Evolutionary conservation across 495 filamentous ascomycete species (phyloP), one percentile per base, ranked within the genome.

Genomic region (Trichoderma gamsii): DNA sequence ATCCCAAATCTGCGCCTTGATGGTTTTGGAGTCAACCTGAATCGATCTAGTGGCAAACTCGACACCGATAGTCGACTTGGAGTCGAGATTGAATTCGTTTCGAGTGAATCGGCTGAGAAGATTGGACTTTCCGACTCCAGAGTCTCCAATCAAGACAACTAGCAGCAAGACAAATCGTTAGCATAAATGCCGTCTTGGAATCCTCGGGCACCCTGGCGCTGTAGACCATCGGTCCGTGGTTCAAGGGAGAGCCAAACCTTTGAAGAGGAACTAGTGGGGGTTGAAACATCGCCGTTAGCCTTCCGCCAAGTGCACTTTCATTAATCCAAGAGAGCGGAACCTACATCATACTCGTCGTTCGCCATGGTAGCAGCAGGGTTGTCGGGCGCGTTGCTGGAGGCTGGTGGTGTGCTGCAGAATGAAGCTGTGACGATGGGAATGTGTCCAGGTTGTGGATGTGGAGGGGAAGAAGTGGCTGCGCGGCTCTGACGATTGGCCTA

Each of bases 1-100:
- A 84, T 99, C 96, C 96, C 96, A 99, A 77, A 99, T 99, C 84
- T 99, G 95, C 74, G 95, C 95, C 85, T 99, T 99, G 89, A 99
- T 99, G 72, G 95, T 99, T 86, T 99, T 99, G 73, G 90, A 88
- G 81, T 99, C 96, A 75, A 99, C 96, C 80, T 98, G 95, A 81
- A 99, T 98, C 70, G 92, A 97, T 67, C 95, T 90, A 69, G 95
- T 99, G 71, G 95, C 95, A 79, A 99, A 99, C 82, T 99, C 95
- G 73, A 99, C 95, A 75, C 95, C 95, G 84, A 99, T 99, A 71
- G 95, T 99, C 67, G 96, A 98, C 88, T 99, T 99, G 78, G 94
- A 97, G 81, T 99, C 95, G 69, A 98, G 86, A 83, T 97, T 98
- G 88, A 99, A 99, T 81, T 99, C 96, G 79, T 99, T 99, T 79